These are phyloP conservation scores for Letharia columbiana DNA, from an alignment of 495 filamentous ascomycete species.

Conservation along the genomic window DNA sequence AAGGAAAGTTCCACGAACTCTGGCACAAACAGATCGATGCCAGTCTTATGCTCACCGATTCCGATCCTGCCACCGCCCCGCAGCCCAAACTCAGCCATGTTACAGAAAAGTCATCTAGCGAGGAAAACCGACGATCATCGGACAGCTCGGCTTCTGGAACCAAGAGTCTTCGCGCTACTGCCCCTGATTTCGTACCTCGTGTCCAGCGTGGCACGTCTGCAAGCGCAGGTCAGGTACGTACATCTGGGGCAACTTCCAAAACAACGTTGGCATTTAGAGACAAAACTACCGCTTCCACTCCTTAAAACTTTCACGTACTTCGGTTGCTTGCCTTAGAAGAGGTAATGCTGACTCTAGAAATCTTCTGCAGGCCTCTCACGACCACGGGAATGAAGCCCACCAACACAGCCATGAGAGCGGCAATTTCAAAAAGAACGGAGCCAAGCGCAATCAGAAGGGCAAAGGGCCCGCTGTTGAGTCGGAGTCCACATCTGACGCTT, in stretches of 20 bases:
- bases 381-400: background rate
- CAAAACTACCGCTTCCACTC: background rate
- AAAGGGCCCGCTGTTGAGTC: background rate
- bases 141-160: slow-evolving; percentile 7
- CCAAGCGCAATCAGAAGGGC: background rate
- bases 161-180: slow-evolving; percentile 13
- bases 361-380: background rate
- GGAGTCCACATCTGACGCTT: background rate
- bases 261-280: background rate
- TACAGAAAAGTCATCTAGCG: background rate
- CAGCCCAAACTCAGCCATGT: background rate
- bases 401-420: background rate
- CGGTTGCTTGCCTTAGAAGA: background rate
- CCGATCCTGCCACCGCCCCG: background rate
- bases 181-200: slow-evolving; percentile 14
- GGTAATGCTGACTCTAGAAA: background rate
- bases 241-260: background rate
- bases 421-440: background rate
- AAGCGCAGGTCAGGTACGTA: background rate
- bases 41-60: background rate
- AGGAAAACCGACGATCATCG: background rate
- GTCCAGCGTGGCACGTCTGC: background rate
- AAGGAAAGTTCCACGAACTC: slow-evolving; percentile 35
- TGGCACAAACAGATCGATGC: slow-evolving; percentile 29
- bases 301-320: background rate